Evolutionary conservation across 208 protist species (phyloP).

Genomic region (Crithidia sp.): DNA sequence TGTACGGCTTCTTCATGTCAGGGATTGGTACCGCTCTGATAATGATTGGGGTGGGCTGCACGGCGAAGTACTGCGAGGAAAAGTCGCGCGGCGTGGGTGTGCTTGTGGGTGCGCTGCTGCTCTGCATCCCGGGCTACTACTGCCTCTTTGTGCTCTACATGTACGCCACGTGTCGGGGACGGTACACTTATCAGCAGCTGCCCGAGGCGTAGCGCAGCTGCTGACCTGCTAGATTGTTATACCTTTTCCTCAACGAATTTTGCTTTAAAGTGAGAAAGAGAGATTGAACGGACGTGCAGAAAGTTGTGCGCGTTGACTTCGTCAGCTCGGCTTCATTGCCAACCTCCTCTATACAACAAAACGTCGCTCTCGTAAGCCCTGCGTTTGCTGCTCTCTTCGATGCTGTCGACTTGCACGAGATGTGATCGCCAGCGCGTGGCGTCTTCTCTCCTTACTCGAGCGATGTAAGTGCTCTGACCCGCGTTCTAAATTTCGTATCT

Average conservation of each 20-base stretch:
- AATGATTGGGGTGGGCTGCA: constrained; percentile 39
- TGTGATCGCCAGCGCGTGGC: too few relatives aligned
- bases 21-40: constrained; percentile 61
- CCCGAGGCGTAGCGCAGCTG: constrained; percentile 28
- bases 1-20: constrained; percentile 70
- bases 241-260: background rate
- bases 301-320: too few relatives aligned
- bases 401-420: too few relatives aligned
- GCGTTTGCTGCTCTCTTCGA: too few relatives aligned
- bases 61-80: constrained; percentile 34
- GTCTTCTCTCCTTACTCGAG: too few relatives aligned
- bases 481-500: too few relatives aligned
- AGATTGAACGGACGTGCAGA: too few relatives aligned
- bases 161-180: constrained; percentile 62
- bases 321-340: too few relatives aligned
- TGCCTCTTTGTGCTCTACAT: constrained; percentile 59
- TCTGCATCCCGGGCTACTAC: constrained; percentile 78
- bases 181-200: constrained; percentile 56
- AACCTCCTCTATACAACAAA: too few relatives aligned
- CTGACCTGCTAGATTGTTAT: background rate
- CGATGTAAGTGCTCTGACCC: too few relatives aligned
- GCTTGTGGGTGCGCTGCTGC: constrained; percentile 49
- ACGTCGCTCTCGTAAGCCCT: too few relatives aligned
- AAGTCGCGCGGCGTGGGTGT: constrained; percentile 45
- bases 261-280: too few relatives aligned